These are phyloP conservation scores for Tephrocybe sp. DNA, from an alignment of 768 basidiomycete genomes.

Conservation along the genomic window DNA sequence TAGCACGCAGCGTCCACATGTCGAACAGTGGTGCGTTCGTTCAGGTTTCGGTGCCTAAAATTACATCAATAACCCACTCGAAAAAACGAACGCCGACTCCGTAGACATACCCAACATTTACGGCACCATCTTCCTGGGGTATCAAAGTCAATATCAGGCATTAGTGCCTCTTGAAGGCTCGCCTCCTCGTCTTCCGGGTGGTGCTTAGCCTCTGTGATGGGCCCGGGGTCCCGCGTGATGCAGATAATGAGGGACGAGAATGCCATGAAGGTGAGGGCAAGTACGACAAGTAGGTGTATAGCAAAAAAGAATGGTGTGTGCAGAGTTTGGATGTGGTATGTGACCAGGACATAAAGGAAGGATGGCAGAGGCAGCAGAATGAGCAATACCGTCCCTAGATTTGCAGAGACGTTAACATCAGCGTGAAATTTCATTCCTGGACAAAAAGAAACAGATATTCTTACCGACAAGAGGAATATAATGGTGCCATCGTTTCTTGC, in stretches of 20 bases:
- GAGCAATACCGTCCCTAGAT: conserved; percentile 44
- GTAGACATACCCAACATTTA: conserved; percentile 60
- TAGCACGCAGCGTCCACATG: conserved; percentile 76
- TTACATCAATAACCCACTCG: background rate
- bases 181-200: conserved; percentile 39
- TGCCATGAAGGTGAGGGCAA: conserved; percentile 66
- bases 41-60: conserved; percentile 70
- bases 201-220: conserved; percentile 38
- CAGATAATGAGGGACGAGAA: conserved; percentile 75
- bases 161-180: conserved; percentile 60
- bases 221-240: conserved; percentile 74
- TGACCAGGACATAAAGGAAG: conserved; percentile 61
- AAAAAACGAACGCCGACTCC: background rate
- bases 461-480: conserved; percentile 58
- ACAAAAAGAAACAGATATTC: conserved; percentile 12
- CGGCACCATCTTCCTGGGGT: conserved; percentile 71
- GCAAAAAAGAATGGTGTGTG: conserved; percentile 45
- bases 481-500: conserved; percentile 52
- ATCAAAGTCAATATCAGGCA: conserved; percentile 50
- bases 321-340: conserved; percentile 62
- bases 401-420: background rate
- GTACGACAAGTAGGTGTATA: conserved; percentile 58
- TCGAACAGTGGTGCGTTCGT: conserved; percentile 74
- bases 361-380: conserved; percentile 78
- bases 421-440: background rate